Evolutionary conservation across 1,284 basidiomycete species (phyloP).

Genomic region (Cryptococcus hybrid): DNA sequence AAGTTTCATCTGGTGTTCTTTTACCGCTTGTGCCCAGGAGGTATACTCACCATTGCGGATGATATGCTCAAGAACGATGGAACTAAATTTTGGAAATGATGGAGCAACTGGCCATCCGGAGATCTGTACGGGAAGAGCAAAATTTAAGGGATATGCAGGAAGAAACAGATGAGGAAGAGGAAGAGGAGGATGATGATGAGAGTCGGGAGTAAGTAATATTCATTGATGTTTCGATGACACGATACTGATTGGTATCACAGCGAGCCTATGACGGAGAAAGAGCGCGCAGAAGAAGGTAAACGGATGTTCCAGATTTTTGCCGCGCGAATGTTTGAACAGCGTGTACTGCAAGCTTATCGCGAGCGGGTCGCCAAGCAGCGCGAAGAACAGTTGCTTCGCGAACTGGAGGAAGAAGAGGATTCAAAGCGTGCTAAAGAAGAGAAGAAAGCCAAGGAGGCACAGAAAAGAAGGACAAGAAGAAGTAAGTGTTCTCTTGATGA

Average conservation of each 20-base stretch:
- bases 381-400: slow-evolving; percentile 79
- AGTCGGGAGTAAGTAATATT: slow-evolving; percentile 51
- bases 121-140: slow-evolving; percentile 90
- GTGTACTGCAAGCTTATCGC: slow-evolving; percentile 87
- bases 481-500: slow-evolving; percentile 26
- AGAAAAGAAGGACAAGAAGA: slow-evolving; percentile 90
- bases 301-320: slow-evolving; percentile 99
- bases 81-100: slow-evolving; percentile 99
- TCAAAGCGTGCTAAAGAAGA: slow-evolving; percentile 77
- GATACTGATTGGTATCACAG: slow-evolving; percentile 23
- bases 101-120: slow-evolving; percentile 95
- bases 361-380: slow-evolving; percentile 90
- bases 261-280: slow-evolving; percentile 55
- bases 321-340: slow-evolving; percentile 99
- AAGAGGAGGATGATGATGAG: slow-evolving; percentile 56
- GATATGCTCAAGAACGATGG: slow-evolving; percentile 98
- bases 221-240: neutral
- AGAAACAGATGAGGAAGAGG: slow-evolving; percentile 59
- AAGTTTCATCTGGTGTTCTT: neutral
- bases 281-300: slow-evolving; percentile 98
- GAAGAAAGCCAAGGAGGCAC: slow-evolving; percentile 92
- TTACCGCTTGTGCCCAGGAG: slow-evolving; percentile 59
- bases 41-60: slow-evolving; percentile 98
- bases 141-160: slow-evolving; percentile 61
- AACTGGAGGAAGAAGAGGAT: slow-evolving; percentile 86